Evolutionary conservation across 106 monocot genomes (phyloP).

Genomic region (Apostasia ramifera): DNA sequence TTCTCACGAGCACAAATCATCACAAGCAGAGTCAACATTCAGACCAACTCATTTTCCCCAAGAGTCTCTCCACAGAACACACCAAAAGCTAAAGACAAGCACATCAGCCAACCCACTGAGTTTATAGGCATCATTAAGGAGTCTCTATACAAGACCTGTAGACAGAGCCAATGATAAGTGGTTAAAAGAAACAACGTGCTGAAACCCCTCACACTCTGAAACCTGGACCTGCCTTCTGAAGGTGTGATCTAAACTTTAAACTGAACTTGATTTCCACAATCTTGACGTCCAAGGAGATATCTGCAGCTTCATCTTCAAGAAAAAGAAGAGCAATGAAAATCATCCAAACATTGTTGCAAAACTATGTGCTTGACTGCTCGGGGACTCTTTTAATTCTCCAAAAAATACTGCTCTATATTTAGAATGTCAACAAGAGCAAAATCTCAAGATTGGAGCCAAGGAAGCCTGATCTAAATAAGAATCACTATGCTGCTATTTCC

Average conservation of each 20-base stretch:
- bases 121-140: conserved; percentile 65
- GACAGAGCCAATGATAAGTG: conserved; percentile 19
- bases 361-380: conserved; percentile 70
- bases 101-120: conserved; percentile 16
- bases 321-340: conserved; percentile 16
- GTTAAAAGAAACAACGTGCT: conserved; percentile 17
- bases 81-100: conserved; percentile 1
- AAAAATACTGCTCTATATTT: conserved; percentile 6
- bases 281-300: neutral
- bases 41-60: conserved; percentile 8
- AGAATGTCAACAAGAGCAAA: conserved; percentile 17
- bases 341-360: conserved; percentile 50
- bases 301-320: conserved; percentile 20
- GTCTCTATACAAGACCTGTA: conserved; percentile 40
- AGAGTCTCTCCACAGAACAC: conserved; percentile 24
- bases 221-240: conserved; percentile 35
- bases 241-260: conserved; percentile 15
- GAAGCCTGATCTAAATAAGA: conserved; percentile 20
- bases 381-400: conserved; percentile 11
- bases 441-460: conserved; percentile 27
- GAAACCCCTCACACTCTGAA: conserved; percentile 63
- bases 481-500: conserved; percentile 9
- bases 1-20: conserved; percentile 42
- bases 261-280: conserved; percentile 14
- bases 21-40: conserved; percentile 18